phyloP scores from a whole-genome alignment of 352 stramenopile genomes.

The Pythium apleroticum region DNA sequence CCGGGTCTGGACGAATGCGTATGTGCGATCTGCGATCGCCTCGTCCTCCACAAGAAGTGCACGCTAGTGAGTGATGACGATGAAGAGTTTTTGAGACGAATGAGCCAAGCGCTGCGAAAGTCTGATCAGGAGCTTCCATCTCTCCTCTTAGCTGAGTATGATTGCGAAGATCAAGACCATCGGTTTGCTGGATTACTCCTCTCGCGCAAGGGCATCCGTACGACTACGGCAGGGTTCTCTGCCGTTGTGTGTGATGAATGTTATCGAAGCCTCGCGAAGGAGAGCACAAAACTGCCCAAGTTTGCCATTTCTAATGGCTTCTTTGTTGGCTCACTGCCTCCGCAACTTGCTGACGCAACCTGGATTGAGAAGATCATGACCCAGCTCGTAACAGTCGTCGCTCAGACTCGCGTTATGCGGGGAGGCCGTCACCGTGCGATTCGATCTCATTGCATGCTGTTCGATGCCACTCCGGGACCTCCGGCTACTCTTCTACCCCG shows the following conservation, averaged over 20 bases:
- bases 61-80: neutral
- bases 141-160: neutral
- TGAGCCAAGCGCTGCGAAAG: too few species aligned
- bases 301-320: constrained; percentile 26
- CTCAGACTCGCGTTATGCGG: constrained; percentile 22
- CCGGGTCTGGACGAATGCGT: neutral
- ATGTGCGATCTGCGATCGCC: neutral
- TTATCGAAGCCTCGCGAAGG: constrained; percentile 4
- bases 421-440: constrained; percentile 24
- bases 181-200: neutral
- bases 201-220: neutral
- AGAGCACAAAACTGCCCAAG: neutral
- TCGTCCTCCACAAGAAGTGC: neutral
- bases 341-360: neutral
- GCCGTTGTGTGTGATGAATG: constrained; percentile 10
- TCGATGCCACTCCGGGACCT: constrained; percentile 23
- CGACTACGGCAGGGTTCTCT: neutral
- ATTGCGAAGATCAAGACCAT: neutral
- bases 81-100: neutral
- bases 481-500: constrained; percentile 23
- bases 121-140: neutral
- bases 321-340: constrained; percentile 13
- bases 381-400: constrained; percentile 19
- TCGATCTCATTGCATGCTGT: constrained; percentile 27
- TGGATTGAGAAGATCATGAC: constrained; percentile 23